Base-by-base conservation (phyloP, 192 early-diverging fungal genomes). In the Backusella australiensis region DNA sequence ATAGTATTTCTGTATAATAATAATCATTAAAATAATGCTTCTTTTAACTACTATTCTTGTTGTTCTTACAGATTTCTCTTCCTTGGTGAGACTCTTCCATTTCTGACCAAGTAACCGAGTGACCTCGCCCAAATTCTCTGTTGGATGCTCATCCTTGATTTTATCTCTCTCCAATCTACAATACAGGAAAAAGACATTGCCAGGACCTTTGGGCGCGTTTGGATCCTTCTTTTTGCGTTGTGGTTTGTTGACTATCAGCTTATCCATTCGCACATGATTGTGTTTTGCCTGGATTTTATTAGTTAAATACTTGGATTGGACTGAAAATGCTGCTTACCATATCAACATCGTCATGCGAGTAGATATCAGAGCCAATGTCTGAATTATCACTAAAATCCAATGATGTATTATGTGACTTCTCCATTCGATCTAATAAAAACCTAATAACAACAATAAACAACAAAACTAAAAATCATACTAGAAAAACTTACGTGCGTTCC, bases 161-260 rank as follows among this genome's bases (percentile, higher is more conserved):
- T 84, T 81, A 34, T 84, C 83, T 29, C 83, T 77, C 67, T 84
- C 80, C 26, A 77, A 46, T 23, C 81, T 41, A 63, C 83, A 84
- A 49, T 79, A 84, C 6, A 84, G 26, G 26, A 84, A 82, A 38
- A 84, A 84, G 4, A 82, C 83, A 66, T 84, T 84, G 21, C 83
- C 78, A 21, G 83, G 83, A 6, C 83, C 69, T 46, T 84, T 84
- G 14, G 83, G 83, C 35, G 83, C 83, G 67, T 84, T 84, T 34
- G 83, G 83, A 67, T 84, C 83, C 38, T 77, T 81, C 49, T 77
- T 75, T 36, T 67, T 75, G n/a, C 79, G 80, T 42, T 70, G 80
- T 17, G 78, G 74, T 75, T 83, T 83, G 15, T 68, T 67, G 15
- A 56, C 56, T 29, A 75, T 75, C 8, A 75, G 29, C 36, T 75